These are phyloP conservation scores for Nakazawaea peltata DNA, from an alignment of 805 yeast genomes.

Conservation along the genomic window DNA sequence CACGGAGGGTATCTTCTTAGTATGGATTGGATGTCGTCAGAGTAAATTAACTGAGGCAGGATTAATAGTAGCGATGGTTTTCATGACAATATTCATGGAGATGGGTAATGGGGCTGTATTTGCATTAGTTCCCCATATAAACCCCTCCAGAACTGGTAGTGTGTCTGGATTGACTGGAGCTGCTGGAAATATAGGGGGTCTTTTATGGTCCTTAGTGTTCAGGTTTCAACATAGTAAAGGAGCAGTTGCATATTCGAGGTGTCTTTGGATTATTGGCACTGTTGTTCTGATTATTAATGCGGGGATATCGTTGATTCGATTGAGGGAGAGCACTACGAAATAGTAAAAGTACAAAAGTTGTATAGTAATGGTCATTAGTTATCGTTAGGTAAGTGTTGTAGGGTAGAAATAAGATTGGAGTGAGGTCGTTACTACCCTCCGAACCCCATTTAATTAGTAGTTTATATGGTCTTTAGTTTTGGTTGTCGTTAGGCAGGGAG, in stretches of 20 bases:
- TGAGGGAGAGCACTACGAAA: constrained; percentile 19
- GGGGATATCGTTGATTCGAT: constrained; percentile 16
- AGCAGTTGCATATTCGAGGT: constrained; percentile 19
- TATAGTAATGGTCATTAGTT: too few relatives aligned
- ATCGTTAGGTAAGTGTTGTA: too few relatives aligned
- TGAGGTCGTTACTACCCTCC: too few relatives aligned
- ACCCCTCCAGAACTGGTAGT: constrained; percentile 26
- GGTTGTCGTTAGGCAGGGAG: too few relatives aligned
- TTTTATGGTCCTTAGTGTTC: constrained; percentile 26
- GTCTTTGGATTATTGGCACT: constrained; percentile 26
- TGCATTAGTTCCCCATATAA: constrained; percentile 25
- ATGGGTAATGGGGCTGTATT: constrained; percentile 31
- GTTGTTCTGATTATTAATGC: constrained; percentile 19
- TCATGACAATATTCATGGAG: constrained; percentile 26
- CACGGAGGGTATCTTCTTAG: constrained; percentile 23
- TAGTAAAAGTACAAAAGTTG: not conserved
- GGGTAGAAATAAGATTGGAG: too few relatives aligned
- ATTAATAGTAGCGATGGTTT: too few relatives aligned
- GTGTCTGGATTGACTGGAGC: constrained; percentile 29
- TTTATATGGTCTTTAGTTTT: too few relatives aligned
- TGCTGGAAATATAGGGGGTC: constrained; percentile 28
- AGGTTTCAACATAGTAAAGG: constrained; percentile 21
- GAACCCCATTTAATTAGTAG: too few relatives aligned
- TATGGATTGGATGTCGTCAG: constrained; percentile 26
- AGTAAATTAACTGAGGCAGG: too few relatives aligned